These are phyloP conservation scores for Mantamonas sphyraenae DNA, from an alignment of 78 protist genomes.

Conservation along the genomic window DNA sequence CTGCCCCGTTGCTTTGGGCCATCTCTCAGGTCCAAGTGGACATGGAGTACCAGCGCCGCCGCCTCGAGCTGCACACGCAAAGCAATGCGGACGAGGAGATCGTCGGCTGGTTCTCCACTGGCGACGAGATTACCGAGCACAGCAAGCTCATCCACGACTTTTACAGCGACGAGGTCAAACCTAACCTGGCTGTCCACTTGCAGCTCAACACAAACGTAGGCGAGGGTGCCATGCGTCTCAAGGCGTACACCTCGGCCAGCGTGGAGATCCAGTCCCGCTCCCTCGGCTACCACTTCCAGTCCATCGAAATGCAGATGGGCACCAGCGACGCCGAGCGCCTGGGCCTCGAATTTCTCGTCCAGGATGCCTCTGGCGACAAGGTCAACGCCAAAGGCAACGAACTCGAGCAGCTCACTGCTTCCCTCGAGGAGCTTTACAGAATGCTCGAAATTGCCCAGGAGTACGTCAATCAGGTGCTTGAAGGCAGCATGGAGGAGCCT, in stretches of 20 bases:
- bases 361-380: background rate
- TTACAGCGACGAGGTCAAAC: background rate
- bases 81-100: background rate
- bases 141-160: background rate
- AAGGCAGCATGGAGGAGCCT: background rate
- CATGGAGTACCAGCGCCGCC: too few species aligned
- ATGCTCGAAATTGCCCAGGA: background rate
- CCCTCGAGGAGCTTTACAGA: background rate
- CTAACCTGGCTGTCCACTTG: too few species aligned
- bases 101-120: constrained; percentile 18
- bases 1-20: too few species aligned
- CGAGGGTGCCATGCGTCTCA: too few species aligned
- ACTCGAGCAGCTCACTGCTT: background rate
- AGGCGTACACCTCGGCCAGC: too few species aligned
- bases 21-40: too few species aligned
- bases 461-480: background rate
- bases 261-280: background rate
- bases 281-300: background rate
- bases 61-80: background rate
- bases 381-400: background rate
- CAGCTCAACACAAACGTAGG: too few species aligned
- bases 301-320: background rate
- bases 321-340: background rate
- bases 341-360: background rate
- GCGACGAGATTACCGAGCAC: constrained; percentile 2